phyloP scores from a whole-genome alignment of 1,284 basidiomycete genomes.

The Pseudozyma thailandica region DNA sequence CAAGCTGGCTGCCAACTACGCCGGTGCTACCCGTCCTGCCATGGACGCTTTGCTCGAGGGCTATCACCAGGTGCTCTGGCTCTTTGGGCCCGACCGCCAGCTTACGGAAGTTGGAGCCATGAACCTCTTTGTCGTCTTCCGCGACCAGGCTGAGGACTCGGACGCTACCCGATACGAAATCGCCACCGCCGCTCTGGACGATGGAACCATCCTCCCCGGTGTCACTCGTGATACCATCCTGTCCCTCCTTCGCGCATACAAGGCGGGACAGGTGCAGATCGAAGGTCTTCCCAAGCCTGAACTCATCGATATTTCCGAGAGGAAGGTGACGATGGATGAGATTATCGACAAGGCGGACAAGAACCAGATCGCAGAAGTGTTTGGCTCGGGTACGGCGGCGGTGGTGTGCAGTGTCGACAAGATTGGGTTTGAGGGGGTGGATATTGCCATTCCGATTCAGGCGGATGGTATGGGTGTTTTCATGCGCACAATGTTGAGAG shows the following conservation, averaged over 20 bases:
- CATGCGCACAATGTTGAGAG: slow-evolving; percentile 43
- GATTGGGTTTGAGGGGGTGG: slow-evolving; percentile 45
- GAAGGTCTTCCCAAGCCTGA: slow-evolving; percentile 45
- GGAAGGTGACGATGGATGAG: slow-evolving; percentile 53
- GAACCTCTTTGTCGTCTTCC: slow-evolving; percentile 57
- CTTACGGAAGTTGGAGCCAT: slow-evolving; percentile 56
- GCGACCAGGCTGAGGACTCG: slow-evolving; percentile 29
- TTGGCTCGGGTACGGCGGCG: slow-evolving; percentile 52
- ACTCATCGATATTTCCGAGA: slow-evolving; percentile 34
- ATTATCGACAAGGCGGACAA: slow-evolving; percentile 33
- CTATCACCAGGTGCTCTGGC: slow-evolving; percentile 52
- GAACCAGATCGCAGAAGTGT: slow-evolving; percentile 42
- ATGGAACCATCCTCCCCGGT: slow-evolving; percentile 93
- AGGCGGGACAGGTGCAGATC: slow-evolving; percentile 71
- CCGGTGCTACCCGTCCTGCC: slow-evolving; percentile 45
- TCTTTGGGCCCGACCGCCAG: slow-evolving; percentile 45
- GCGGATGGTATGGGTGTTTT: slow-evolving; percentile 46
- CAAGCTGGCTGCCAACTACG: slow-evolving; percentile 84
- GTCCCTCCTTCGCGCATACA: slow-evolving; percentile 75
- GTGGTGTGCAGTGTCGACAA: slow-evolving; percentile 54
- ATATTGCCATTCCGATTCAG: slow-evolving; percentile 45
- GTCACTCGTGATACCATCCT: slow-evolving; percentile 89
- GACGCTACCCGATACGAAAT: slow-evolving; percentile 31
- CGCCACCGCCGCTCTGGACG: slow-evolving; percentile 70
- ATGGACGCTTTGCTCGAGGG: slow-evolving; percentile 46